A percentile compares a stretch with the other conserved stretches of the same genome.
phyloP scores from a whole-genome alignment of 768 basidiomycete species.

The Pleurotus djamor region DNA sequence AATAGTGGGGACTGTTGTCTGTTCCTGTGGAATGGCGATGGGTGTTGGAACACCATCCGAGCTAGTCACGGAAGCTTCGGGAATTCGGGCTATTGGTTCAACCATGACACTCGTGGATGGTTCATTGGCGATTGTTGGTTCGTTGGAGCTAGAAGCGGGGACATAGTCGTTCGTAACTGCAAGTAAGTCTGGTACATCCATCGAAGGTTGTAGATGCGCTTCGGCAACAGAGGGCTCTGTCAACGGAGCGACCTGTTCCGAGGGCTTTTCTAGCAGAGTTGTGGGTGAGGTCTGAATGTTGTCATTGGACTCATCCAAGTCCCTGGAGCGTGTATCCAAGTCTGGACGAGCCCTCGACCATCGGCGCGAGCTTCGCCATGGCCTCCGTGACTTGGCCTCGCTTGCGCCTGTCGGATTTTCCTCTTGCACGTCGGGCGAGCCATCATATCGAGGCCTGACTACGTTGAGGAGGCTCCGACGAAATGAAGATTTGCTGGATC shows the following conservation, averaged over 20 bases:
- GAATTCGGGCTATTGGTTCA: too few species aligned
- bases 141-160: too few species aligned
- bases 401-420: background rate
- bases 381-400: conserved; percentile 8
- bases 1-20: background rate
- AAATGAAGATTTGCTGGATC: conserved; percentile 18
- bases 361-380: conserved; percentile 24
- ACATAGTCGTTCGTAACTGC: background rate
- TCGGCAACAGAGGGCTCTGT: conserved; percentile 1
- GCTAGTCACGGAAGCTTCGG: background rate
- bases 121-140: too few species aligned
- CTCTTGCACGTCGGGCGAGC: background rate
- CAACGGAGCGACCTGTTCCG: background rate
- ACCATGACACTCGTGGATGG: too few species aligned
- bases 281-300: conserved; percentile 11
- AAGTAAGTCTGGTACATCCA: background rate
- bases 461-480: conserved; percentile 19
- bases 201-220: conserved; percentile 9
- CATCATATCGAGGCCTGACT: conserved; percentile 7
- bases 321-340: conserved; percentile 1
- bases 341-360: conserved; percentile 26
- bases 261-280: conserved; percentile 13
- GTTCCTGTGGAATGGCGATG: background rate
- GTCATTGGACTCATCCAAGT: conserved; percentile 6
- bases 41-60: background rate